Conservation (phyloP, 1,139 yeast genomes). For the Kurtzmaniella natalensis region DNA sequence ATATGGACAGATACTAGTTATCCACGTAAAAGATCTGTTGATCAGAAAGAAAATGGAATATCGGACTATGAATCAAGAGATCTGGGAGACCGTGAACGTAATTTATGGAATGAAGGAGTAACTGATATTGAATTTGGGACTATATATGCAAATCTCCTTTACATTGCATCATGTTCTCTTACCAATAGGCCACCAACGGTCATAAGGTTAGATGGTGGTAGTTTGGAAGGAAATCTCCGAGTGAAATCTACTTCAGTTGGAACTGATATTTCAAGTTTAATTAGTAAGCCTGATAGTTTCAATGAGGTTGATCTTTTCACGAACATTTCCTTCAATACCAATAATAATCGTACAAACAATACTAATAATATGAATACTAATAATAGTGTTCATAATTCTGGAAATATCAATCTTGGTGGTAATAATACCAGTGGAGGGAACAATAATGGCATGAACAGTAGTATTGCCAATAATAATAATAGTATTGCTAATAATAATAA, state of each 20-base stretch:
- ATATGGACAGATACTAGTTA: conserved; percentile 36
- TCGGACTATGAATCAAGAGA: conserved; percentile 3
- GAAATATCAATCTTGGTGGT: neutral
- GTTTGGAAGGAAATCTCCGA: conserved; percentile 20
- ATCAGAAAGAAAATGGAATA: conserved; percentile 4
- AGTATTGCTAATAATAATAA: conserved; percentile 11
- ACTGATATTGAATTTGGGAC: conserved; percentile 68
- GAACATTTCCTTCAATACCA: conserved; percentile 1
- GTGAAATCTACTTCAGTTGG: conserved; percentile 13
- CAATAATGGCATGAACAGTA: conserved; percentile 16
- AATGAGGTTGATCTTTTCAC: conserved; percentile 15
- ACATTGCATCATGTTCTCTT: conserved; percentile 36
- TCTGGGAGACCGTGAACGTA: conserved; percentile 23
- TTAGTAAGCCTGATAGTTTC: conserved; percentile 13
- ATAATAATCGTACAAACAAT: neutral
- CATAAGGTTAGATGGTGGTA: conserved; percentile 32
- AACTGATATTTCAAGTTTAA: conserved; percentile 11
- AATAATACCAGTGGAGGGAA: neutral
- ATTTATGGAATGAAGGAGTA: conserved; percentile 80
- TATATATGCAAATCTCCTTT: conserved; percentile 29
- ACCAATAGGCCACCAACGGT: conserved; percentile 35
- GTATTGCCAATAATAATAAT: conserved; percentile 6
- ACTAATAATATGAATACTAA: conserved; percentile 13
- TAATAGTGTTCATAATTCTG: conserved; percentile 12
- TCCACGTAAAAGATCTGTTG: conserved; percentile 9